Percentiles rank a stretch among this genome's conserved stretches.
Evolutionary conservation across 352 stramenopile genomes (phyloP).

Genomic region (Phytopythium cucurbitacearum): DNA sequence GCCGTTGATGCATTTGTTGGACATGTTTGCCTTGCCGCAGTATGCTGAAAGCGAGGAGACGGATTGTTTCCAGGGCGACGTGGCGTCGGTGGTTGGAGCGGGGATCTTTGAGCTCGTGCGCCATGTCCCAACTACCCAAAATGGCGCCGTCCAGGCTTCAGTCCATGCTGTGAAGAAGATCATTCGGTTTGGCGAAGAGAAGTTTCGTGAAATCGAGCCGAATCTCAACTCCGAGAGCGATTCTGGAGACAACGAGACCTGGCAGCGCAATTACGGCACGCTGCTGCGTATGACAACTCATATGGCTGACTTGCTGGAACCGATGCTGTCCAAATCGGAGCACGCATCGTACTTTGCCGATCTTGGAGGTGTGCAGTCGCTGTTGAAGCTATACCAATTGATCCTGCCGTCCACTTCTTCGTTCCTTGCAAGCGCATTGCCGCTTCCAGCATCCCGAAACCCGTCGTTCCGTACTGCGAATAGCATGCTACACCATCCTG

Average conservation of each 20-base stretch:
- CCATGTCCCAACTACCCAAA: constrained; percentile 89
- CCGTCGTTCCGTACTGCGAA: constrained; percentile 9
- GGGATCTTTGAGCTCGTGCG: constrained; percentile 96
- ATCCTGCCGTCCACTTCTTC: constrained; percentile 80
- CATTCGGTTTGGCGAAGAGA: constrained; percentile 74
- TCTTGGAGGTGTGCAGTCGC: constrained; percentile 81
- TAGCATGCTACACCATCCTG: constrained; percentile 77
- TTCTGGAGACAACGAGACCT: not conserved
- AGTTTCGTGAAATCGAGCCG: constrained; percentile 11
- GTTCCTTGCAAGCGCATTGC: constrained; percentile 67
- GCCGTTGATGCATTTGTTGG: constrained; percentile 87
- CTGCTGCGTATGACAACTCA: constrained; percentile 71
- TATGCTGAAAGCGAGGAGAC: constrained; percentile 84
- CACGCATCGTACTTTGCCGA: constrained; percentile 90
- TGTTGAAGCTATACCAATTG: constrained; percentile 89
- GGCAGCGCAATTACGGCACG: constrained; percentile 19
- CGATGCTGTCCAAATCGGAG: constrained; percentile 93
- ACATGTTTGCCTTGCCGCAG: constrained; percentile 88
- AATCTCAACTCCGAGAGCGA: not conserved
- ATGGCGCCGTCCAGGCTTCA: constrained; percentile 82
- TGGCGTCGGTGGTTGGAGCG: constrained; percentile 90
- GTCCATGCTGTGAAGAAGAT: constrained; percentile 90
- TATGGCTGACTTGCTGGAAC: constrained; percentile 92
- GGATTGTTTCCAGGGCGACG: constrained; percentile 91
- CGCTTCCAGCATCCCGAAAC: constrained; percentile 5